Base-by-base conservation (phyloP, 257 asterid species). In the Ehretia macrophylla region DNA sequence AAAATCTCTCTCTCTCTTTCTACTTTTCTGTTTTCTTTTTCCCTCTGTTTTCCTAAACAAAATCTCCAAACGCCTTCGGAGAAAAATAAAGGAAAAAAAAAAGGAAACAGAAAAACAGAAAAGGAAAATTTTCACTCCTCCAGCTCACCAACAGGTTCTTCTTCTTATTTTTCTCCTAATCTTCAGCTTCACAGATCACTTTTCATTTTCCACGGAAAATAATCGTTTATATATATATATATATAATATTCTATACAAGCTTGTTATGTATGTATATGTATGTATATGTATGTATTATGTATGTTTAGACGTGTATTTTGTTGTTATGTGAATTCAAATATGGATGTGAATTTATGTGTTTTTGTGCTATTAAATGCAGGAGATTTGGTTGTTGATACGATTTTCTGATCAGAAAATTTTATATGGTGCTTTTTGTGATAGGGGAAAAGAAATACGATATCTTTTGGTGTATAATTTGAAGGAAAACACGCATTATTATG, bases 1-100 rank as follows among this genome's bases (percentile, higher is more conserved):
- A 42, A 35, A 19, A 53, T 39, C 72, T 76, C 73, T 81, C 85
- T 79, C 76, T 81, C 64, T 67, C 63, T 69, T 65, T 73, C 8
- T 42, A 4, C 47, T 10, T 42, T 10, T 42, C 16, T 10, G 16
- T 27, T 27, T 10, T 42, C 8, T 14, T 14, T 42, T 42, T 42
- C 47, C 47, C 47, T 42, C 16, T 4, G 3, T 42, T 42, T 21
- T 55, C 72, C 55, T 11, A n/a, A n/a, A n/a, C n/a, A 3, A 37
- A 55, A 53, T 59, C 45, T 60, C 62, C 57, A 18, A 53, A 45
- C 61, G 19, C 56, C 63, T 5, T 42, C 1, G 16, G 2, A 10
- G 11, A 14, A 42, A 10, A 10, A 42, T 1, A 42, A 42, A 42
- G 12, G 8, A 42, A 42, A 14, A 14, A 42, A 42, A 42, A 42